Base-by-base conservation (phyloP, 2,329 filamentous ascomycete species). In the Apiospora koreana region DNA sequence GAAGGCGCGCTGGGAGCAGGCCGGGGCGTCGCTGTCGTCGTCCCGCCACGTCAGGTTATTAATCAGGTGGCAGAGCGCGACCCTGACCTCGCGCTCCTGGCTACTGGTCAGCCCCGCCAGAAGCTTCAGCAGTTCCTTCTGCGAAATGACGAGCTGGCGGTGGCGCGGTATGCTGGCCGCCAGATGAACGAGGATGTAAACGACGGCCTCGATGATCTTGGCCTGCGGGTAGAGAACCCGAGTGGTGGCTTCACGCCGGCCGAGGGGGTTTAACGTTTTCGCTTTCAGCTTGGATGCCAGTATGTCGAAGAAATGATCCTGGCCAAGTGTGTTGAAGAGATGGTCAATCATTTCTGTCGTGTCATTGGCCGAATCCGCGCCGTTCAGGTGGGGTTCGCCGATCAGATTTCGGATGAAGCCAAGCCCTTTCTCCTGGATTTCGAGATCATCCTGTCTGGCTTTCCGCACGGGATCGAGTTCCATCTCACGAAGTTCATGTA, bases 381-480 rank as follows among this genome's bases (percentile, higher is more conserved):
- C 74, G 82, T 86, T 74, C 80, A 89, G 75, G 18, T 81, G 80
- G 9, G 81, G 79, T 67, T 91, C 89, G 70, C 92, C 92, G 74
- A 98, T 93, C 42, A 98, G 85, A 80, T 99, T 99, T 69, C 95
- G 89, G 72, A 99, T 89, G 75, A 98, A 92, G 75, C 97, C 92
- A 23, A 98, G 88, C 0, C 92, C 93, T 81, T 98, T 95, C 78
- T 97, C 94, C 81, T 98, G 95, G 38, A 98, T 93, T 2, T 91
- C 91, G 46, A 95, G 86, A 74, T 97, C 93, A 74, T 97, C 93
- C 74, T 91, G 91, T 68, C 92, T 88, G 23, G 91, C 89, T 77
- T 91, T 91, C 41, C 90, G 87, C 31, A 86, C 85, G 28, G 91
- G 88, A 72, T 93, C 92, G 64, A 91, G 83, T 77, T 96, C 93